Evolutionary conservation across 805 yeast species (phyloP), one percentile per base, ranked within the genome.

Genomic region (Blastobotrys peoriensis): DNA sequence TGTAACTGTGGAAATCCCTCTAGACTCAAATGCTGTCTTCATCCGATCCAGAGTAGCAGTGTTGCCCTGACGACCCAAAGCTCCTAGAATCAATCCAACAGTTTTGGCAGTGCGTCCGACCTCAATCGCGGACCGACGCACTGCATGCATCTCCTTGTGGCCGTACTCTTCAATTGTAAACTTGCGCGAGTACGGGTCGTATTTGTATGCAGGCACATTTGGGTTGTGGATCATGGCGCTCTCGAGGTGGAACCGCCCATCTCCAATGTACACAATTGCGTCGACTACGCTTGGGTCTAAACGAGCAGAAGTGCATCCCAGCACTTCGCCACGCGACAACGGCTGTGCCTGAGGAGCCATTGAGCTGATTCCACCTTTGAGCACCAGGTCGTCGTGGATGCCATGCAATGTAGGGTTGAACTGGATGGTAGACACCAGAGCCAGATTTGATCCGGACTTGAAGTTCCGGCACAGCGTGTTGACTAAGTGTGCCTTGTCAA

Each of bases 141-240:
- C 81, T 20, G 70, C 58, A 6, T 81, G 77, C 81, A 93, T 71
- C 62, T 89, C 93, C 42, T 78, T 74, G 57, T 88, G 96, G 56
- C 86, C 95, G 59, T 87, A 93, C 50, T 77, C 75, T 62, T 93
- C 98, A 38, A 83, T 66, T 1, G 98, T 89, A 65, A 93, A 87
- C 59, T 85, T 88, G 50, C 95, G 73, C 15, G 88, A 84, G 61
- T 93, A 93, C 8, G 98, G 98, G 60, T 93, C 98, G 61, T 93
- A 93, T 56, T 96, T 77, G 64, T 71, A 93, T 0, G 98, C 98
- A 0, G 94, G 94, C 15, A 91, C 75, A 3, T 78, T 78, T 0
- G 98, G 98, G 60, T 93, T 93, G 63, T 89, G 98, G 45, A 93
- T 93, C 98, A 93, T 91, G 4, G 97, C 87, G 41, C 91, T 79